Percentiles rank a stretch among this genome's conserved stretches.
phyloP scores from a whole-genome alignment of 768 basidiomycete species.

The Butyriboletus loyo region DNA sequence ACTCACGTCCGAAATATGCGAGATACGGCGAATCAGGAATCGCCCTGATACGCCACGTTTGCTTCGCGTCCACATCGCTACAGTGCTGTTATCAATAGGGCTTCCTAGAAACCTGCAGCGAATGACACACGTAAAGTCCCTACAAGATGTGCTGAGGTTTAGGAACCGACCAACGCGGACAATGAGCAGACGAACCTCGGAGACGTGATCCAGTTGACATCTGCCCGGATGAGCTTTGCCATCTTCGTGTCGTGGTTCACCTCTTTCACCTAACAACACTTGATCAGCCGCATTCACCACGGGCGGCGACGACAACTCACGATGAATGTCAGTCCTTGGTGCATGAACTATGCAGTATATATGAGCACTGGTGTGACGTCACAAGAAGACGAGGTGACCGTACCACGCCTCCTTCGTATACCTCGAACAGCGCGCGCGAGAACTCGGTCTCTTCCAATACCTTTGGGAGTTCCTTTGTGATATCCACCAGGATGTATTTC shows the following conservation, averaged over 20 bases:
- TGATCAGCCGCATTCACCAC: neutral
- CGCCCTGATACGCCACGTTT: conserved; percentile 70
- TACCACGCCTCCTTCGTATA: conserved; percentile 87
- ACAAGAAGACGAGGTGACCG: conserved; percentile 18
- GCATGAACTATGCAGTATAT: conserved; percentile 60
- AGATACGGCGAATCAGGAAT: conserved; percentile 53
- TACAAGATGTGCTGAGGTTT: conserved; percentile 20
- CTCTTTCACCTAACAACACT: conserved; percentile 58
- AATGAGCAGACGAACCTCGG: conserved; percentile 45
- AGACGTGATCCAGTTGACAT: conserved; percentile 81
- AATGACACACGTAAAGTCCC: conserved; percentile 69
- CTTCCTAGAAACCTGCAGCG: neutral
- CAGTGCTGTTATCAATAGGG: neutral
- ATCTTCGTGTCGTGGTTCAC: conserved; percentile 75
- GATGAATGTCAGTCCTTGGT: conserved; percentile 80
- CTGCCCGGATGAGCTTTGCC: conserved; percentile 67
- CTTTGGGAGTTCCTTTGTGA: conserved; percentile 39
- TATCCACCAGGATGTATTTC: conserved; percentile 69
- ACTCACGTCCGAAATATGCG: conserved; percentile 73
- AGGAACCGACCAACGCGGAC: neutral
- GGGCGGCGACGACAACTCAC: conserved; percentile 39
- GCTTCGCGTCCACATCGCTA: conserved; percentile 75
- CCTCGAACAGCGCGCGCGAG: conserved; percentile 80
- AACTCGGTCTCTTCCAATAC: conserved; percentile 82
- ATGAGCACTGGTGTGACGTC: conserved; percentile 1